Evolutionary conservation across 495 filamentous ascomycete species (phyloP).

Genomic region (Aspergillus saccharolyticus): DNA sequence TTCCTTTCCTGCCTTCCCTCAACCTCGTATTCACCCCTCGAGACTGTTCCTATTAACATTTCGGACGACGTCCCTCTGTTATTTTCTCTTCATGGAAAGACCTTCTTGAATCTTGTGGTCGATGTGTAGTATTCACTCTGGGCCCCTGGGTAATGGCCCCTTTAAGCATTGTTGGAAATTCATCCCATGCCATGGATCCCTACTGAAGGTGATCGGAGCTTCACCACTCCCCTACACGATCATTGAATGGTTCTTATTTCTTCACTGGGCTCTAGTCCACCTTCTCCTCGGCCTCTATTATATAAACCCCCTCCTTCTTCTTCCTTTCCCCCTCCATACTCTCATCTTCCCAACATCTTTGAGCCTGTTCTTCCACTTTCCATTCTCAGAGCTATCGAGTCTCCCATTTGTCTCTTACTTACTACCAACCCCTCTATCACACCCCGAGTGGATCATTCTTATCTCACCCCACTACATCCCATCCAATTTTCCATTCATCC

Average conservation of each 20-base stretch:
- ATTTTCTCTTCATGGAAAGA: too few relatives aligned
- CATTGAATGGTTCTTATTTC: slow-evolving; percentile 14
- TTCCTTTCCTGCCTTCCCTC: too few relatives aligned
- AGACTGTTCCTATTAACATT: too few relatives aligned
- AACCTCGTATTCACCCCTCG: too few relatives aligned
- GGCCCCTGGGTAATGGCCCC: too few relatives aligned
- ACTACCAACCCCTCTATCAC: neutral
- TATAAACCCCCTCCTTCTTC: slow-evolving; percentile 14
- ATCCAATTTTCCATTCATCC: neutral
- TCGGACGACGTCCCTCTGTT: too few relatives aligned
- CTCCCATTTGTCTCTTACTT: neutral
- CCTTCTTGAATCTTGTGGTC: too few relatives aligned
- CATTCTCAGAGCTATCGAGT: neutral
- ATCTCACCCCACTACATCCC: neutral
- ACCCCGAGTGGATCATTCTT: slow-evolving; percentile 1
- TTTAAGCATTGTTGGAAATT: too few relatives aligned
- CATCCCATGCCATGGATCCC: too few relatives aligned
- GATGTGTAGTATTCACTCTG: too few relatives aligned
- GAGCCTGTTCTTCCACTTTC: neutral
- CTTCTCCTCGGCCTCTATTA: slow-evolving; percentile 11
- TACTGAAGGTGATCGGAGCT: too few relatives aligned
- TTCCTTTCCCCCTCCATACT: slow-evolving; percentile 3
- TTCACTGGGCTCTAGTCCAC: slow-evolving; percentile 7
- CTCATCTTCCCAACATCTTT: slow-evolving; percentile 1
- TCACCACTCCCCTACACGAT: neutral